phyloP scores from a whole-genome alignment of 208 protist genomes.

The Trypanosoma scelopori region DNA sequence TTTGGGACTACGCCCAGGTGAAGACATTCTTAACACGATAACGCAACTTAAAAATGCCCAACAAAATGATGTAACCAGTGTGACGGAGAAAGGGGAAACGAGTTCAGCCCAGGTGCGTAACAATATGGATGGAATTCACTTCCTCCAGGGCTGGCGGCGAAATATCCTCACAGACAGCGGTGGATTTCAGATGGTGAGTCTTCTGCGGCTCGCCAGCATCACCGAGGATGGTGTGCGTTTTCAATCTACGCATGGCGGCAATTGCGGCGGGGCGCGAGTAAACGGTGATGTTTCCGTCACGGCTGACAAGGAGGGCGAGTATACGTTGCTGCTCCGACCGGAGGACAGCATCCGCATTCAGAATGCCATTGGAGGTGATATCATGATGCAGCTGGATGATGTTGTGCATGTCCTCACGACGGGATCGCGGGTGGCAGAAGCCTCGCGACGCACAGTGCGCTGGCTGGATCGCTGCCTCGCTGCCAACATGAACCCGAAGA shows the following conservation, averaged over 20 bases:
- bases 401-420: constrained; percentile 92
- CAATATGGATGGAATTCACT: constrained; percentile 96
- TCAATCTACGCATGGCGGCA: constrained; percentile 96
- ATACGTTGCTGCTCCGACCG: constrained; percentile 95
- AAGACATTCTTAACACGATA: constrained; percentile 76
- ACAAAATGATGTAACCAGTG: constrained; percentile 3
- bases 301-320: constrained; percentile 24
- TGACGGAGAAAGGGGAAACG: neutral
- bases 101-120: constrained; percentile 48
- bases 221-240: constrained; percentile 99
- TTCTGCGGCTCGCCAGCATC: constrained; percentile 95
- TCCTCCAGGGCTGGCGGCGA: constrained; percentile 95
- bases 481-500: constrained; percentile 90
- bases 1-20: constrained; percentile 93
- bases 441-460: constrained; percentile 94
- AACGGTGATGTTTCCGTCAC: constrained; percentile 10
- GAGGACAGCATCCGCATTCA: constrained; percentile 98
- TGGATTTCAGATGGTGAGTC: constrained; percentile 99
- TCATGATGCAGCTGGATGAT: constrained; percentile 99
- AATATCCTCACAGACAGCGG: constrained; percentile 98
- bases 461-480: constrained; percentile 98
- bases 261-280: constrained; percentile 6
- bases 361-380: constrained; percentile 98
- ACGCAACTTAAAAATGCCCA: constrained; percentile 65
- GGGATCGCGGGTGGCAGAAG: constrained; percentile 94